phyloP scores from a whole-genome alignment of 129 eudicot genomes.

The Arctium minus region DNA sequence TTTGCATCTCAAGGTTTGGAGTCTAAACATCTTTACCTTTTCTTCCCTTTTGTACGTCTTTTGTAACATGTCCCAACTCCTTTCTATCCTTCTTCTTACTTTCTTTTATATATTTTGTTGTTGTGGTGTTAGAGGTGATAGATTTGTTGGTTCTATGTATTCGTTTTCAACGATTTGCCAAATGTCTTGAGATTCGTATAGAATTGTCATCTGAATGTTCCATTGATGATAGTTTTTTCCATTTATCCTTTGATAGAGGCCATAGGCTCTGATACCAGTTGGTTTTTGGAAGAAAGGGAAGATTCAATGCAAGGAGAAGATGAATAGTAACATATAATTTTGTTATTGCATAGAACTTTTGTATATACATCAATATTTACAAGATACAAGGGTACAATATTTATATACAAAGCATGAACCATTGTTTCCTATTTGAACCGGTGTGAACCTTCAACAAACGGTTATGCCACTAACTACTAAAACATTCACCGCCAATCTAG shows the following conservation, averaged over 20 bases:
- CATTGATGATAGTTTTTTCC: constrained; percentile 10
- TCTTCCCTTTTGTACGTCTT: background rate
- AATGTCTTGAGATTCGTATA: constrained; percentile 11
- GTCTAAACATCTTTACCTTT: background rate
- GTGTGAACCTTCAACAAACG: too few species aligned
- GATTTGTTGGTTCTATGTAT: background rate
- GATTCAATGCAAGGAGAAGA: too few species aligned
- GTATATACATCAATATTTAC: too few species aligned
- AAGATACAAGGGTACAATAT: too few species aligned
- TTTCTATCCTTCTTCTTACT: background rate
- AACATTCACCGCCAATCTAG: too few species aligned
- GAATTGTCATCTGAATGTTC: constrained; percentile 1
- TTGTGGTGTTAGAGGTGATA: background rate
- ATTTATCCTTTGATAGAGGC: background rate
- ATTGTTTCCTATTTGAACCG: too few species aligned
- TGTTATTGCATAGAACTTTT: too few species aligned
- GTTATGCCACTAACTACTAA: too few species aligned
- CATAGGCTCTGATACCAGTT: background rate
- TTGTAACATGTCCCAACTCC: background rate
- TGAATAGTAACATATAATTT: too few species aligned
- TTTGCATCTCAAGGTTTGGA: background rate
- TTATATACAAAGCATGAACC: too few species aligned
- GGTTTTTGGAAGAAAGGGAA: background rate
- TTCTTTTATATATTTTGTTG: too few species aligned
- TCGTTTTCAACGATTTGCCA: constrained; percentile 6